These are phyloP conservation scores for Tolypocladium cylindrosporum DNA, from an alignment of 2,329 filamentous ascomycete genomes.

Conservation along the genomic window DNA sequence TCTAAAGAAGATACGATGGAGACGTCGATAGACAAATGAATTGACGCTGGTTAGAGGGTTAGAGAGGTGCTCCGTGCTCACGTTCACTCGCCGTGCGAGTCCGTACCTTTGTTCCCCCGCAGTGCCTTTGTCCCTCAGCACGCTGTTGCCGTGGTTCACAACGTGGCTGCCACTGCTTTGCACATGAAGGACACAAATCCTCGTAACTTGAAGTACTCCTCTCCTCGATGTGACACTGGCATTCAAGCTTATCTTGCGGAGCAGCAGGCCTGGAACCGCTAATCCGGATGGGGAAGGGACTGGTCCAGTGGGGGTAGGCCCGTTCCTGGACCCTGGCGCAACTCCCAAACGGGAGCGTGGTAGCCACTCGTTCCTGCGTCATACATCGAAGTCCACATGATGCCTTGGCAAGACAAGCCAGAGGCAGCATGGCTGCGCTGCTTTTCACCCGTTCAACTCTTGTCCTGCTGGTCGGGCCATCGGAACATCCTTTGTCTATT, in stretches of 20 bases:
- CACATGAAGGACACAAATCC: too few species aligned
- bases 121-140: too few species aligned
- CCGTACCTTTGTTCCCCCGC: too few species aligned
- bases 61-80: not conserved
- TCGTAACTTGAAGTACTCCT: too few species aligned
- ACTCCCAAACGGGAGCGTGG: slow-evolving; percentile 1
- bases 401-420: not conserved
- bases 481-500: not conserved
- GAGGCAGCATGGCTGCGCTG: not conserved
- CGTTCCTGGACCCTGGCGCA: slow-evolving; percentile 6
- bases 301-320: not conserved
- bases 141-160: too few species aligned
- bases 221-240: too few species aligned
- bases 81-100: too few species aligned
- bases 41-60: not conserved
- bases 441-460: not conserved
- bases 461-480: slow-evolving; percentile 6
- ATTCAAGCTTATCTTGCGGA: not conserved
- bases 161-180: too few species aligned
- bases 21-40: slow-evolving; percentile 12
- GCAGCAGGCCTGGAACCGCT: too few species aligned
- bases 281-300: not conserved
- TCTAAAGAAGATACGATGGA: slow-evolving; percentile 10
- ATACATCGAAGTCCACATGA: slow-evolving; percentile 1
- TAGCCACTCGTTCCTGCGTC: slow-evolving; percentile 8